Evolutionary conservation across 1,284 basidiomycete genomes (phyloP).

Genomic region (Neonothopanus nambi): DNA sequence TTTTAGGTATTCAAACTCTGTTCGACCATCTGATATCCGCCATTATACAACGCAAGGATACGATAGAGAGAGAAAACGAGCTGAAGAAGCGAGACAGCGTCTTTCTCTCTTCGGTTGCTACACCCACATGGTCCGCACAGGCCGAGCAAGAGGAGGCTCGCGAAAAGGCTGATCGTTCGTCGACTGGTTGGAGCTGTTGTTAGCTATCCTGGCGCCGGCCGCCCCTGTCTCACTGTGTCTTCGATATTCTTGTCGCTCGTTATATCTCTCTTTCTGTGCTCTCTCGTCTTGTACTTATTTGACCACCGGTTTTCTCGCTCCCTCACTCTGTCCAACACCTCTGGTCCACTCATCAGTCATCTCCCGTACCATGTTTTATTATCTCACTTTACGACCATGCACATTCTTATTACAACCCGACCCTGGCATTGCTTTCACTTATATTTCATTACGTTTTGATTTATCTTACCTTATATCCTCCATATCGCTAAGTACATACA

Average conservation of each 20-base stretch:
- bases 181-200: constrained; percentile 68
- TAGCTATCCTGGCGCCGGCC: constrained; percentile 35
- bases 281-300: constrained; percentile 1
- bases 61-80: constrained; percentile 77
- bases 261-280: too few relatives aligned
- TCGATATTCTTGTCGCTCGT: constrained; percentile 26
- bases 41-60: constrained; percentile 75
- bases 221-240: constrained; percentile 26
- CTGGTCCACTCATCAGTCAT: constrained; percentile 17
- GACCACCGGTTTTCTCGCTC: constrained; percentile 11
- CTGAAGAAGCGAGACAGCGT: constrained; percentile 79
- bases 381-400: constrained; percentile 14
- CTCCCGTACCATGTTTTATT: constrained; percentile 6
- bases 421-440: constrained; percentile 18
- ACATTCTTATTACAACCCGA: constrained; percentile 6
- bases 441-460: constrained; percentile 12
- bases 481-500: constrained; percentile 33
- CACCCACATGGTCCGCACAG: constrained; percentile 73
- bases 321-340: constrained; percentile 16
- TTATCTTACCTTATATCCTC: constrained; percentile 18
- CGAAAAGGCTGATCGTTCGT: constrained; percentile 58
- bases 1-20: constrained; percentile 71
- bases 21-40: constrained; percentile 76
- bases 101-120: constrained; percentile 58
- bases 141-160: constrained; percentile 79